Conservation (phyloP, 441 rosid species). For the Brassica balearica region DNA sequence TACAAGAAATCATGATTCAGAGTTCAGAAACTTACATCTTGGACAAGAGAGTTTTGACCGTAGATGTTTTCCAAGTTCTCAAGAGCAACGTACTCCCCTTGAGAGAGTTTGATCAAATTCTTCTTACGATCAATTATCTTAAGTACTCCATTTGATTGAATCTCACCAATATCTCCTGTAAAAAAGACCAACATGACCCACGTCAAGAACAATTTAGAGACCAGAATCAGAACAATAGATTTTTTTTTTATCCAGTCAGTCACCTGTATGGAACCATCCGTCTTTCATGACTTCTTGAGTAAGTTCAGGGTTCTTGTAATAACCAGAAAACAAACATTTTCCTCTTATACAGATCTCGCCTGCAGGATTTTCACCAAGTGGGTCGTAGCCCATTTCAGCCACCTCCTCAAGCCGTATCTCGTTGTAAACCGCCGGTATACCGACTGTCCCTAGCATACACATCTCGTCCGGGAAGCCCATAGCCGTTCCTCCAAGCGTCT, state of each 20-base stretch:
- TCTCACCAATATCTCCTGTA: slow-evolving; percentile 87
- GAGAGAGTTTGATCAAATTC: slow-evolving; percentile 89
- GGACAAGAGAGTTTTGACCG: slow-evolving; percentile 61
- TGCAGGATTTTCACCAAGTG: slow-evolving; percentile 68
- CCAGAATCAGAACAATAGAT: slow-evolving; percentile 20
- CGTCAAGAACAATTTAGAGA: slow-evolving; percentile 27
- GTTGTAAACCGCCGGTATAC: slow-evolving; percentile 63
- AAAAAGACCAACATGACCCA: background rate
- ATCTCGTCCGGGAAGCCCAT: slow-evolving; percentile 86
- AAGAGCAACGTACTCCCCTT: slow-evolving; percentile 93
- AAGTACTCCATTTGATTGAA: slow-evolving; percentile 75
- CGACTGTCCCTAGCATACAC: slow-evolving; percentile 91
- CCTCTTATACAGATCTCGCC: slow-evolving; percentile 96
- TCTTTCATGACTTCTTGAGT: slow-evolving; percentile 74
- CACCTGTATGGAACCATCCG: slow-evolving; percentile 98
- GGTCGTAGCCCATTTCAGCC: slow-evolving; percentile 92
- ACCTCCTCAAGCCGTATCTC: slow-evolving; percentile 91
- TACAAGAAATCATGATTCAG: background rate
- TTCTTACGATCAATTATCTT: slow-evolving; percentile 93
- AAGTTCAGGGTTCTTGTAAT: slow-evolving; percentile 89
- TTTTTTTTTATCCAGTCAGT: slow-evolving; percentile 9
- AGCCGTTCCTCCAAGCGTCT: slow-evolving; percentile 86
- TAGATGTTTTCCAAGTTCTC: slow-evolving; percentile 86
- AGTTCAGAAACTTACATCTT: slow-evolving; percentile 61
- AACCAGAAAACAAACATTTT: slow-evolving; percentile 72